Percentiles rank a stretch among this genome's conserved stretches.
Evolutionary conservation across 1,284 basidiomycete genomes (phyloP).

Genomic region (Mycena citricolor): DNA sequence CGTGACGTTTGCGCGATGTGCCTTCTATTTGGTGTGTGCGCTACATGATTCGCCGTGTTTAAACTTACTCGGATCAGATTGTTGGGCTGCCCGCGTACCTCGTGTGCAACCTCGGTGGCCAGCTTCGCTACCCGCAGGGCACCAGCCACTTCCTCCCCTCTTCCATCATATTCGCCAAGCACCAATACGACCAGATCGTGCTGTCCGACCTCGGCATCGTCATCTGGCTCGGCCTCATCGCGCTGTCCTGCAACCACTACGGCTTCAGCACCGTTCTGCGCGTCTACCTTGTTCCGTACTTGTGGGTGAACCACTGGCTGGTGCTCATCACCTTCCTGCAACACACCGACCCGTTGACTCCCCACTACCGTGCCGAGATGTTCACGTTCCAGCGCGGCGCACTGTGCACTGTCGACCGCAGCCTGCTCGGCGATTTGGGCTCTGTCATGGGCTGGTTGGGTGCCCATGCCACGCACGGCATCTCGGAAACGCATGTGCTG

Average conservation of each 20-base stretch:
- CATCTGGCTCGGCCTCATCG: conserved; percentile 55
- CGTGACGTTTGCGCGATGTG: conserved; percentile 51
- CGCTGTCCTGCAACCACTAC: conserved; percentile 50
- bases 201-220: conserved; percentile 74
- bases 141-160: conserved; percentile 60
- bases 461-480: conserved; percentile 62
- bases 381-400: conserved; percentile 87
- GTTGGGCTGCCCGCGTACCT: conserved; percentile 78
- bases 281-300: conserved; percentile 78
- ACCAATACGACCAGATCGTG: conserved; percentile 68
- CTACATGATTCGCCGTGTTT: too few species aligned
- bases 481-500: conserved; percentile 77
- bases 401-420: conserved; percentile 78
- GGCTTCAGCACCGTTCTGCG: conserved; percentile 66
- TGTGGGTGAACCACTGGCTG: conserved; percentile 47
- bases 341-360: conserved; percentile 6
- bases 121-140: conserved; percentile 64
- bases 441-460: conserved; percentile 59
- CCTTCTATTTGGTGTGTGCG: conserved; percentile 56
- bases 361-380: conserved; percentile 75
- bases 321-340: neutral
- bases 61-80: too few species aligned
- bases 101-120: conserved; percentile 73
- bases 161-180: conserved; percentile 72
- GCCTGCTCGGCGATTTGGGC: conserved; percentile 67